These are phyloP conservation scores for Solanum lignicaule DNA, from an alignment of 257 asterid species.

Conservation along the genomic window DNA sequence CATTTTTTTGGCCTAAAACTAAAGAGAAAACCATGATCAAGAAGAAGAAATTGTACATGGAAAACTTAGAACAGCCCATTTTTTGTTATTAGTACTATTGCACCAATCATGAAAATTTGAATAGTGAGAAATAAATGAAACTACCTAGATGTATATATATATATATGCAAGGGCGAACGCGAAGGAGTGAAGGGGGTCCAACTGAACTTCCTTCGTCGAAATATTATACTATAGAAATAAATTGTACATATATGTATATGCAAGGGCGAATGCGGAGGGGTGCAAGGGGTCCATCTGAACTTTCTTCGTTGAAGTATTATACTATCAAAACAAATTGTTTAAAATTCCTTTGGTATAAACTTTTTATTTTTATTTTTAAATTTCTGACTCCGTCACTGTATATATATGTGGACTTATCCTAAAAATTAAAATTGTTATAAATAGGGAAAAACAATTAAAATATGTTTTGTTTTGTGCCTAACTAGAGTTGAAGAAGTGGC, in stretches of 20 bases:
- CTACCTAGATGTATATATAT: background rate
- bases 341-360: background rate
- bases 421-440: background rate
- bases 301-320: background rate
- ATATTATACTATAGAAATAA: background rate
- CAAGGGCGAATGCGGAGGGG: background rate
- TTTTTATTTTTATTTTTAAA: background rate
- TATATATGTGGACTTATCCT: background rate
- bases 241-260: background rate
- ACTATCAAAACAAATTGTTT: background rate
- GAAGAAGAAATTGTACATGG: constrained; percentile 20
- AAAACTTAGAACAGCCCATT: constrained; percentile 38
- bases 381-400: background rate
- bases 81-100: background rate
- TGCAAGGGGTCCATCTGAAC: background rate
- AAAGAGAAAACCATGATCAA: constrained; percentile 21
- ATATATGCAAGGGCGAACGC: background rate
- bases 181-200: background rate
- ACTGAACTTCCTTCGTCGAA: background rate
- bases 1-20: constrained; percentile 18
- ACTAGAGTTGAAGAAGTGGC: constrained; percentile 55
- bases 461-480: constrained; percentile 35
- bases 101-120: background rate
- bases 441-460: background rate
- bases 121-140: background rate